Evolutionary conservation across 2,329 filamentous ascomycete genomes (phyloP).

Genomic region (Sporothrix luriei): DNA sequence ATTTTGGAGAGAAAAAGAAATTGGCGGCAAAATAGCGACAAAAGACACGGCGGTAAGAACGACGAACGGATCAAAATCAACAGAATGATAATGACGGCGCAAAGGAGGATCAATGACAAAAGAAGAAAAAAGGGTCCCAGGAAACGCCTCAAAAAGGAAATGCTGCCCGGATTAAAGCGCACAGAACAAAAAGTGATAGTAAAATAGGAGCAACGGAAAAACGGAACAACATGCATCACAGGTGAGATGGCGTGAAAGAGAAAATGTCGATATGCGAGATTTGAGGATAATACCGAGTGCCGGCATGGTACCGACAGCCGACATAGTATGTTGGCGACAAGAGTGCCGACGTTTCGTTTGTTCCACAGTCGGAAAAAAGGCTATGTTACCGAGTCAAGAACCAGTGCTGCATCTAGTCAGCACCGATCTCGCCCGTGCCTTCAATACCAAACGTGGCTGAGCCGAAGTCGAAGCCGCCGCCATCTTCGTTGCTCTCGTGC

Average conservation of each 20-base stretch:
- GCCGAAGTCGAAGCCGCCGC: constrained; percentile 58
- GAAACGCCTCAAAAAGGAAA: constrained; percentile 28
- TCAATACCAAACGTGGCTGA: constrained; percentile 58
- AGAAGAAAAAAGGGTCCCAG: constrained; percentile 9
- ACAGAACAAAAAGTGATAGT: background rate
- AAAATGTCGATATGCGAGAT: background rate
- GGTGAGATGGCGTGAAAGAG: background rate
- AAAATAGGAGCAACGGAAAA: background rate
- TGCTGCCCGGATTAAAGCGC: constrained; percentile 29
- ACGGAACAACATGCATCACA: background rate
- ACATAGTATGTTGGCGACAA: background rate
- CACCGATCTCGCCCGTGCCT: constrained; percentile 53
- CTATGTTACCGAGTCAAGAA: background rate
- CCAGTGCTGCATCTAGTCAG: constrained; percentile 31
- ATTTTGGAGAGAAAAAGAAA: constrained; percentile 2
- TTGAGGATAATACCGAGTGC: too few relatives aligned
- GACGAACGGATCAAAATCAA: background rate
- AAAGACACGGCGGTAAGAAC: background rate
- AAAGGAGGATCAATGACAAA: background rate
- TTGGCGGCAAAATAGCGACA: constrained; percentile 17
- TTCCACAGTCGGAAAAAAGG: background rate
- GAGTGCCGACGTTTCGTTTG: background rate
- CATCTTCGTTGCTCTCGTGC: constrained; percentile 57
- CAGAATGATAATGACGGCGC: background rate
- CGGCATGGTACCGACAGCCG: background rate